Conservation (phyloP, 805 yeast species). For the Huiozyma sinensis region DNA sequence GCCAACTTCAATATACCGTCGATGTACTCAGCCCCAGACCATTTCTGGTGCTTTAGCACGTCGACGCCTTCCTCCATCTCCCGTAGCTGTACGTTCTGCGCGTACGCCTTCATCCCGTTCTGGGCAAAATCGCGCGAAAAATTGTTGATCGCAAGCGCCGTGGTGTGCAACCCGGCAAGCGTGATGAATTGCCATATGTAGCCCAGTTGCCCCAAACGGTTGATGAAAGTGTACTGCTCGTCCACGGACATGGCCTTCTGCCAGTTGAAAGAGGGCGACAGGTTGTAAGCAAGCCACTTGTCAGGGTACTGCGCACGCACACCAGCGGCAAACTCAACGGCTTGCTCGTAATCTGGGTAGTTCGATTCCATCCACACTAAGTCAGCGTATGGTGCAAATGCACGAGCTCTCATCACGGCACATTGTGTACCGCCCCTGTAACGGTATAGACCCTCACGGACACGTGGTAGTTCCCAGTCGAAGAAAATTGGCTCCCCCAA, state of each 20-base stretch:
- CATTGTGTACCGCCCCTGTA: slow-evolving; percentile 95
- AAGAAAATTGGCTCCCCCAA: slow-evolving; percentile 77
- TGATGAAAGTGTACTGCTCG: slow-evolving; percentile 86
- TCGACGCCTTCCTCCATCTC: slow-evolving; percentile 87
- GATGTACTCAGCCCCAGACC: slow-evolving; percentile 98
- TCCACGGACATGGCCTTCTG: slow-evolving; percentile 78
- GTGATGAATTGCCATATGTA: slow-evolving; percentile 98
- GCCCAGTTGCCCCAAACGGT: slow-evolving; percentile 77
- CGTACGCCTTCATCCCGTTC: slow-evolving; percentile 94
- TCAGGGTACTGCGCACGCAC: slow-evolving; percentile 71
- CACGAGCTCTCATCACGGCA: slow-evolving; percentile 93
- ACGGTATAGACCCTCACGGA: slow-evolving; percentile 93
- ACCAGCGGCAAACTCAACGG: slow-evolving; percentile 89
- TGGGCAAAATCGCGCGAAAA: slow-evolving; percentile 69
- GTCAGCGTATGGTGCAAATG: slow-evolving; percentile 90
- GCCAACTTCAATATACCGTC: slow-evolving; percentile 83
- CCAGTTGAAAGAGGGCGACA: slow-evolving; percentile 98
- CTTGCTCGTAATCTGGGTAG: slow-evolving; percentile 87
- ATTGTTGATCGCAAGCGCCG: slow-evolving; percentile 81
- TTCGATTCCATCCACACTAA: slow-evolving; percentile 98
- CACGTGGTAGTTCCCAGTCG: slow-evolving; percentile 93
- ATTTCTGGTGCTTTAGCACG: slow-evolving; percentile 94
- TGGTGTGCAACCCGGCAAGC: slow-evolving; percentile 92
- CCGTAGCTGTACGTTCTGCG: slow-evolving; percentile 71
- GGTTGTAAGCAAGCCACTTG: slow-evolving; percentile 93